These are phyloP conservation scores for Celoporthe dispersa DNA, from an alignment of 2,329 filamentous ascomycete species.

Conservation along the genomic window DNA sequence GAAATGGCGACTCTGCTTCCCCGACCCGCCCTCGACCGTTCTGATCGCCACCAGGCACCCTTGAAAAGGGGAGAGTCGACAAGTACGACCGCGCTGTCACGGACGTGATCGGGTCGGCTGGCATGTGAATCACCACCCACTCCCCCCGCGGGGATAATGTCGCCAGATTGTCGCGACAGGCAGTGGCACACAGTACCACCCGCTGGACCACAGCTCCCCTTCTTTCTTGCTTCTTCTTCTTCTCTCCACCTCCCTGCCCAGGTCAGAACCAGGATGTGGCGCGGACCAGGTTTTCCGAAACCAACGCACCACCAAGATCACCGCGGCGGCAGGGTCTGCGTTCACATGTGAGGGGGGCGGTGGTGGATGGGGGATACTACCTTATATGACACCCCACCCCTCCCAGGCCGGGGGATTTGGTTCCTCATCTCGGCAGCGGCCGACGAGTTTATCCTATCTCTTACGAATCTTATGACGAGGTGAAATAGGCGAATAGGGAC, in stretches of 20 bases:
- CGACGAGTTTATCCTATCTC: conserved; percentile 12
- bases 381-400: not conserved
- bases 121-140: not conserved
- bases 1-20: conserved; percentile 4
- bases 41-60: not conserved
- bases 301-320: not conserved
- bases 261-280: not conserved
- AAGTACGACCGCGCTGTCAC: not conserved
- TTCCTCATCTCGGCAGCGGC: conserved; percentile 9
- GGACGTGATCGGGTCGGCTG: not conserved
- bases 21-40: not conserved
- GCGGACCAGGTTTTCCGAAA: conserved; percentile 14
- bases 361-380: not conserved
- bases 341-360: not conserved
- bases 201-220: not conserved
- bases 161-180: not conserved
- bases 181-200: not conserved
- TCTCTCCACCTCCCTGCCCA: not conserved
- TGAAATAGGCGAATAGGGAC: conserved; percentile 1
- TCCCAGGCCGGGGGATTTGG: not conserved
- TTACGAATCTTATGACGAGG: not conserved
- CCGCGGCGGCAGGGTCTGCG: not conserved
- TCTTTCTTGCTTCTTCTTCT: not conserved
- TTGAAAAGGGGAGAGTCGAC: not conserved
- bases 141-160: not conserved